Conservation (phyloP, 2,329 filamentous ascomycete species). For the Talaromyces funiculosus region DNA sequence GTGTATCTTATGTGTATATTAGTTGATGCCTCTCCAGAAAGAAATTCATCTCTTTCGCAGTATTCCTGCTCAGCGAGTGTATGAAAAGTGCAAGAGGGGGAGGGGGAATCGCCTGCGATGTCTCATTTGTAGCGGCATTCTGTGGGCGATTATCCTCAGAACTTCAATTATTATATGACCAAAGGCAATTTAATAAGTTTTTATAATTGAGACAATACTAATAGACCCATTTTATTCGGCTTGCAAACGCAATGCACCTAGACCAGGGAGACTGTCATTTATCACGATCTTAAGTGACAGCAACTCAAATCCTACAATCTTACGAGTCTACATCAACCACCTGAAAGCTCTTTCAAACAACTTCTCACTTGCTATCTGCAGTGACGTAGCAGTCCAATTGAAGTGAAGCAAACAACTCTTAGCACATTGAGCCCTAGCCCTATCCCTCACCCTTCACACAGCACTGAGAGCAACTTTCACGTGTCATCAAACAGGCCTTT, state of each 20-base stretch:
- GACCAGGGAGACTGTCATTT: background rate
- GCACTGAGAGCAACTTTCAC: background rate
- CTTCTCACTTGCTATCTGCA: background rate
- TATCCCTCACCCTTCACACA: background rate
- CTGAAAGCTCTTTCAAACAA: background rate
- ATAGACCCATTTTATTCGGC: background rate
- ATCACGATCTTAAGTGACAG: background rate
- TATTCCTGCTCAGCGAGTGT: no score
- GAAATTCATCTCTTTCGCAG: background rate
- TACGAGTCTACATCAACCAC: background rate
- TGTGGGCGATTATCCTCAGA: background rate
- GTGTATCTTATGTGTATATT: background rate
- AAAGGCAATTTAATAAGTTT: background rate
- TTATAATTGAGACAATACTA: background rate
- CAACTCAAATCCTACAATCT: background rate
- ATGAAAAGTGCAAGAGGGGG: background rate
- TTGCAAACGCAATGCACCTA: background rate
- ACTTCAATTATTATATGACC: background rate
- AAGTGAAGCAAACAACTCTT: background rate
- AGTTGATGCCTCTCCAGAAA: constrained; percentile 3
- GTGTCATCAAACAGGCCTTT: background rate
- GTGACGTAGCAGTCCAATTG: background rate
- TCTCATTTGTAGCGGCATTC: background rate
- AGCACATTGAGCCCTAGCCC: background rate
- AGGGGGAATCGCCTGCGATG: background rate